Percentiles rank a stretch among this genome's conserved stretches.
Conservation (phyloP, 345 rosid genomes). For the Odontarrhena argentea region DNA sequence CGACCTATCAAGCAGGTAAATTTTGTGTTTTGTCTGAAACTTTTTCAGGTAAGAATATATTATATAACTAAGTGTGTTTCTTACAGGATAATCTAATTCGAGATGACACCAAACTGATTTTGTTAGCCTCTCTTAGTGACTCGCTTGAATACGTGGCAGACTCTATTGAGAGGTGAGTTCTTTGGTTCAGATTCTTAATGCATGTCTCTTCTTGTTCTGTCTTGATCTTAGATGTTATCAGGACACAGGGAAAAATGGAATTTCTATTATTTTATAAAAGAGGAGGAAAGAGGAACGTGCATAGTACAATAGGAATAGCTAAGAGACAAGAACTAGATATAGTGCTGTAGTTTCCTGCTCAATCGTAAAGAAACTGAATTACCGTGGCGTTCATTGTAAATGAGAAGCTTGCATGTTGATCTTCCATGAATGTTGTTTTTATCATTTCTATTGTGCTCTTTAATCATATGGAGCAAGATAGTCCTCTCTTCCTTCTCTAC, state of each 20-base stretch:
- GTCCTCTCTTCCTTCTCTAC: slow-evolving; percentile 3
- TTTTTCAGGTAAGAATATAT: neutral
- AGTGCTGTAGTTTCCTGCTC: slow-evolving; percentile 12
- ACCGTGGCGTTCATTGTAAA: slow-evolving; percentile 17
- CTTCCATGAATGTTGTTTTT: slow-evolving; percentile 12
- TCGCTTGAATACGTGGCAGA: slow-evolving; percentile 97
- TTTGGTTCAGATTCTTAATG: slow-evolving; percentile 29
- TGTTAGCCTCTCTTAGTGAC: slow-evolving; percentile 96
- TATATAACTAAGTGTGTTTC: slow-evolving; percentile 1
- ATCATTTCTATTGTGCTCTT: slow-evolving; percentile 1
- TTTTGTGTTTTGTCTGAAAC: slow-evolving; percentile 15
- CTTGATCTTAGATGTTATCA: slow-evolving; percentile 27
- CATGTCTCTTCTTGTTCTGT: slow-evolving; percentile 20
- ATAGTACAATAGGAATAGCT: slow-evolving; percentile 8
- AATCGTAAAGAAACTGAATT: slow-evolving; percentile 21
- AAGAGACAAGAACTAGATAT: slow-evolving; percentile 22
- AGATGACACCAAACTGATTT: slow-evolving; percentile 88
- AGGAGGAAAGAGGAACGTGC: slow-evolving; percentile 10
- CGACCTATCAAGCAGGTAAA: slow-evolving; percentile 88
- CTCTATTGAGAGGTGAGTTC: slow-evolving; percentile 88
- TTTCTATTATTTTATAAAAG: slow-evolving; percentile 6
- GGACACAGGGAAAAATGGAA: slow-evolving; percentile 16
- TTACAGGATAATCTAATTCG: slow-evolving; percentile 92
- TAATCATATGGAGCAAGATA: slow-evolving; percentile 17
- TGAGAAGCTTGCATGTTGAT: slow-evolving; percentile 24